phyloP scores from a whole-genome alignment of 2,329 filamentous ascomycete species.

The Arthroderma sp. region DNA sequence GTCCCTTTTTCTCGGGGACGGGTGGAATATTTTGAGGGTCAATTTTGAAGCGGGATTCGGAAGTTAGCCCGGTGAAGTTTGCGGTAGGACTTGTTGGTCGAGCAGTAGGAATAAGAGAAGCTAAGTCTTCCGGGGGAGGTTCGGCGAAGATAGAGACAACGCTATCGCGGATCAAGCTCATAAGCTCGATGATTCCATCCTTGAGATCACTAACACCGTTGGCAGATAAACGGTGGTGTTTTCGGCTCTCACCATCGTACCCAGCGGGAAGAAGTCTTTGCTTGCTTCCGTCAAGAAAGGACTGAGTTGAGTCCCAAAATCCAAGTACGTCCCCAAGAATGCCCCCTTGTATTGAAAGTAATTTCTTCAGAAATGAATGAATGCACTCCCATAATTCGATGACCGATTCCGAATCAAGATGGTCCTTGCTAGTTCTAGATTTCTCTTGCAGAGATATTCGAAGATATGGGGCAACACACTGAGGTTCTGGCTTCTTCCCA shows the following conservation, averaged over 20 bases:
- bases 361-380: slow-evolving; percentile 55
- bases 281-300: slow-evolving; percentile 76
- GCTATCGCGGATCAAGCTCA: slow-evolving; percentile 68
- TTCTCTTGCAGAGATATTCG: slow-evolving; percentile 58
- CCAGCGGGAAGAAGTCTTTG: slow-evolving; percentile 69
- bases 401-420: slow-evolving; percentile 67
- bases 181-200: slow-evolving; percentile 68
- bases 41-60: slow-evolving; percentile 66
- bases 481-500: slow-evolving; percentile 57
- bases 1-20: slow-evolving; percentile 64
- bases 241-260: slow-evolving; percentile 66
- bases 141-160: slow-evolving; percentile 74
- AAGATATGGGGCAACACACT: slow-evolving; percentile 61
- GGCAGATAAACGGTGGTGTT: slow-evolving; percentile 66
- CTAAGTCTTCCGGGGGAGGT: slow-evolving; percentile 74
- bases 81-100: slow-evolving; percentile 54
- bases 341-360: slow-evolving; percentile 64
- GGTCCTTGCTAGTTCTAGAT: slow-evolving; percentile 47
- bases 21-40: slow-evolving; percentile 66
- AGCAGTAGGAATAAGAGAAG: slow-evolving; percentile 55
- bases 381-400: slow-evolving; percentile 91
- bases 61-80: slow-evolving; percentile 46
- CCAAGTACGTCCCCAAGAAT: slow-evolving; percentile 80
- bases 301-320: slow-evolving; percentile 85
- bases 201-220: slow-evolving; percentile 61